A percentile compares a stretch with the other conserved stretches of the same genome.
Conservation (phyloP, 208 protist genomes). For the Leishmania aethiopica region DNA sequence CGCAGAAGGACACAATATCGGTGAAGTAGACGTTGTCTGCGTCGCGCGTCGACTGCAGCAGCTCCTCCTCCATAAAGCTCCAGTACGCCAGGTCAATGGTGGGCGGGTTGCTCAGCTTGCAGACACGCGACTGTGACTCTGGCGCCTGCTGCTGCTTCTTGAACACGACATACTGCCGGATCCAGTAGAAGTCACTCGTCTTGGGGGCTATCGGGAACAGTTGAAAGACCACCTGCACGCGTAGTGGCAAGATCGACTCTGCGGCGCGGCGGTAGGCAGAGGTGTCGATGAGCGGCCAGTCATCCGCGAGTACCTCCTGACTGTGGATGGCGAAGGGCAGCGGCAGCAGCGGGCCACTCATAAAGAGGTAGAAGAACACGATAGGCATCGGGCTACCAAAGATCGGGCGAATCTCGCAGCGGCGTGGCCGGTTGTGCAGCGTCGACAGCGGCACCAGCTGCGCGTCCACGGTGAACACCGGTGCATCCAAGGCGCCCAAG, state of each 20-base stretch:
- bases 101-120: conserved; percentile 53
- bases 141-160: conserved; percentile 25
- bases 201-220: conserved; percentile 40
- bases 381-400: conserved; percentile 70
- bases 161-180: conserved; percentile 62
- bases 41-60: conserved; percentile 18
- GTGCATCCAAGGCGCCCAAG: conserved; percentile 54
- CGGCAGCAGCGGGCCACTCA: conserved; percentile 63
- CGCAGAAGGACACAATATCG: conserved; percentile 57
- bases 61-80: conserved; percentile 33
- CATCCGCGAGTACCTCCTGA: conserved; percentile 66
- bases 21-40: conserved; percentile 57
- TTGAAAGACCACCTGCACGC: conserved; percentile 78
- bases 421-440: conserved; percentile 42
- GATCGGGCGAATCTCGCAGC: conserved; percentile 20
- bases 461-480: conserved; percentile 42
- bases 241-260: conserved; percentile 78
- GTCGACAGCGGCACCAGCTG: conserved; percentile 35
- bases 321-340: conserved; percentile 65
- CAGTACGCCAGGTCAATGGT: conserved; percentile 66
- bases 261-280: conserved; percentile 63
- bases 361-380: conserved; percentile 72
- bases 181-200: conserved; percentile 43
- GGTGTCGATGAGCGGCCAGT: conserved; percentile 88
- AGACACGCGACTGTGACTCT: conserved; percentile 38